Evolutionary conservation across 139 green algal genomes (phyloP), one percentile per base, ranked within the genome.

Genomic region (Spirogloea muscicola): DNA sequence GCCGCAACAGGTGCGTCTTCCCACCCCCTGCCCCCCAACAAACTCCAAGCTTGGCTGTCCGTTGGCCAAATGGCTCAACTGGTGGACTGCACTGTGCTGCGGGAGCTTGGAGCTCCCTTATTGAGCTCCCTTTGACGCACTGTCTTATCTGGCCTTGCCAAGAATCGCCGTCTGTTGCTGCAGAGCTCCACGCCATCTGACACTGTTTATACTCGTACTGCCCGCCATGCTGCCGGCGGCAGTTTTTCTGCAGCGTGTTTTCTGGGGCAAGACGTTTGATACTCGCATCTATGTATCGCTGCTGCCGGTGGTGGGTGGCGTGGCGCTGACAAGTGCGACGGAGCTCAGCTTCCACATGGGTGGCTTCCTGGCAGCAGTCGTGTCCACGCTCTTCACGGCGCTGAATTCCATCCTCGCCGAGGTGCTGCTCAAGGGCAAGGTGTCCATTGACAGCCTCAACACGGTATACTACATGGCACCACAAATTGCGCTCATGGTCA

Each of bases 1-100:
- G 71, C 61, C 6, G 42, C 71, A 7, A 79, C 71, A 65, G 65
- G 65, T 74, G n/a, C n/a, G n/a, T n/a, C n/a, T n/a, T n/a, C n/a
- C n/a, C n/a, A n/a, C n/a, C n/a, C n/a, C n/a, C n/a, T n/a, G n/a
- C n/a, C n/a, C n/a, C n/a, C n/a, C n/a, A n/a, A n/a, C n/a, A n/a
- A n/a, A n/a, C n/a, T n/a, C n/a, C n/a, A n/a, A n/a, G n/a, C n/a
- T n/a, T n/a, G n/a, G n/a, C n/a, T n/a, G n/a, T n/a, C n/a, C n/a
- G n/a, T n/a, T n/a, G n/a, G n/a, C n/a, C n/a, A n/a, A n/a, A n/a
- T n/a, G n/a, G n/a, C n/a, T n/a, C n/a, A n/a, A n/a, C n/a, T n/a
- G n/a, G n/a, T n/a, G n/a, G n/a, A n/a, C n/a, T n/a, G n/a, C n/a
- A n/a, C n/a, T n/a, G n/a, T n/a, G n/a, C n/a, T n/a, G n/a, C n/a